These are phyloP conservation scores for Coemansia furcata DNA, from an alignment of 192 early-diverging fungal genomes.

Conservation along the genomic window DNA sequence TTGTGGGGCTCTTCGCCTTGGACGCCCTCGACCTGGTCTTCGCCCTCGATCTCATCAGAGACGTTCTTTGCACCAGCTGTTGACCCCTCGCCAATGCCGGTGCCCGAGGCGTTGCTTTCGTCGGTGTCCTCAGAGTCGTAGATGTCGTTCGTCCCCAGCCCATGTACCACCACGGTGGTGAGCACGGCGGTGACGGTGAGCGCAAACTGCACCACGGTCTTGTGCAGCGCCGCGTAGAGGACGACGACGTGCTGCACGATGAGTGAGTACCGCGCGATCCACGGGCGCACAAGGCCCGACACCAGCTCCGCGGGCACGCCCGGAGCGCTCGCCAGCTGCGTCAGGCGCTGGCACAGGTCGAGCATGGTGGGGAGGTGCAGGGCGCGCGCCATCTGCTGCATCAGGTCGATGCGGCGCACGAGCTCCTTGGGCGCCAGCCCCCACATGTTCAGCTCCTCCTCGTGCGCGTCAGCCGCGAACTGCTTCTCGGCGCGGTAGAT, in stretches of 20 bases:
- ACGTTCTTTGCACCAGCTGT: constrained; percentile 87
- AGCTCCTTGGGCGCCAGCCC: constrained; percentile 43
- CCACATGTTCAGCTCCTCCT: constrained; percentile 28
- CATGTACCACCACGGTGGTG: constrained; percentile 69
- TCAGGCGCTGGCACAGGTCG: constrained; percentile 13
- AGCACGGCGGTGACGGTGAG: constrained; percentile 24
- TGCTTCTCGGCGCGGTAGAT: constrained; percentile 32
- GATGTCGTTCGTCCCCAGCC: constrained; percentile 81
- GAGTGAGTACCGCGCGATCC: constrained; percentile 45
- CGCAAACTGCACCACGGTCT: constrained; percentile 67
- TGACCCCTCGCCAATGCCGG: constrained; percentile 92
- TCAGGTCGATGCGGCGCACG: constrained; percentile 23
- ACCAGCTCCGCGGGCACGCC: neutral
- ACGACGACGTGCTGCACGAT: constrained; percentile 56
- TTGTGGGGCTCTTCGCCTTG: constrained; percentile 68
- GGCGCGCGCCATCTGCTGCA: constrained; percentile 20
- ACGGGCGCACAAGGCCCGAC: constrained; percentile 23
- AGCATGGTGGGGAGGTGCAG: constrained; percentile 34
- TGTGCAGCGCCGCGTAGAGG: constrained; percentile 62
- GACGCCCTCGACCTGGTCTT: constrained; percentile 91
- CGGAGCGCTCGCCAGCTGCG: neutral
- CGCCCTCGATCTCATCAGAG: constrained; percentile 95
- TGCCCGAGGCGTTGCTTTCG: constrained; percentile 56
- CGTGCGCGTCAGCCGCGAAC: neutral
- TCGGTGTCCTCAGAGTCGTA: constrained; percentile 63